These are phyloP conservation scores for Nannochloris sp. DNA, from an alignment of 139 green algal genomes.

Conservation along the genomic window DNA sequence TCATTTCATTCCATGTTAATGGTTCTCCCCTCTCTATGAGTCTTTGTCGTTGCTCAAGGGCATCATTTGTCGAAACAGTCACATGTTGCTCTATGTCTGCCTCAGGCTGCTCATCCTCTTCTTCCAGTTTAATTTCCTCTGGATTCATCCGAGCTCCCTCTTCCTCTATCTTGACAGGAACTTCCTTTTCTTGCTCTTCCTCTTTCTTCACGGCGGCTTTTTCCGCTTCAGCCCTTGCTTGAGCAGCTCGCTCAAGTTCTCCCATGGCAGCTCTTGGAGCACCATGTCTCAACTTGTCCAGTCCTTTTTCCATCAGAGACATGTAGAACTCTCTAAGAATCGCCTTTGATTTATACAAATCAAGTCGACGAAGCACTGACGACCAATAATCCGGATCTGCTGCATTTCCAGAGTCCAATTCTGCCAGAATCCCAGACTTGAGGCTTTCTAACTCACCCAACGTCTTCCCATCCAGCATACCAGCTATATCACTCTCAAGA, in stretches of 20 bases:
- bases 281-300: constrained; percentile 12
- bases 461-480: constrained; percentile 59
- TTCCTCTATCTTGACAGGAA: not conserved
- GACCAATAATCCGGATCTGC: constrained; percentile 72
- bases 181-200: constrained; percentile 5
- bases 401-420: constrained; percentile 31
- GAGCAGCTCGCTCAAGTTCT: not conserved
- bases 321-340: constrained; percentile 52
- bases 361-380: constrained; percentile 52
- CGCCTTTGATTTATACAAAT: constrained; percentile 42
- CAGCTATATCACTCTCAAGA: constrained; percentile 58
- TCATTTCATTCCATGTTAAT: constrained; percentile 21
- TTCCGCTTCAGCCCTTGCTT: constrained; percentile 10
- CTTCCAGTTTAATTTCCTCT: constrained; percentile 20
- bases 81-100: not conserved
- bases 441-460: constrained; percentile 31
- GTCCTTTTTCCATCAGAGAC: constrained; percentile 20
- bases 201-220: not conserved
- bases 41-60: constrained; percentile 2
- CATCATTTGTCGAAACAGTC: not conserved
- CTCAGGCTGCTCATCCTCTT: constrained; percentile 8
- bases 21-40: constrained; percentile 17
- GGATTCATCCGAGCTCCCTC: constrained; percentile 1
- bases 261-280: constrained; percentile 22
- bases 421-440: constrained; percentile 31